Evolutionary conservation across 2,329 filamentous ascomycete species (phyloP).

Genomic region (Alternaria sp.): DNA sequence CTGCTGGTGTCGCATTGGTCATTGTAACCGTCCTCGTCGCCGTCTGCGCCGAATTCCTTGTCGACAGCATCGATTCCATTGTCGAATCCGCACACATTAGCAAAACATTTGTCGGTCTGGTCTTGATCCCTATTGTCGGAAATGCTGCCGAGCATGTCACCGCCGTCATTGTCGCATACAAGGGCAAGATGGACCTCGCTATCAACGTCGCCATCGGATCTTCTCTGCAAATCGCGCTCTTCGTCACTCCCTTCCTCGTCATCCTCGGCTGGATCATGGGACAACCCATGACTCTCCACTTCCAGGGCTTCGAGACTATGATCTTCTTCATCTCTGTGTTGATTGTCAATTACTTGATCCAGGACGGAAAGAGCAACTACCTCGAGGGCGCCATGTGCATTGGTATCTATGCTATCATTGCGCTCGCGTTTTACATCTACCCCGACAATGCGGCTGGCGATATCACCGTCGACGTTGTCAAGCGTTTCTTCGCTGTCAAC

Average conservation of each 20-base stretch:
- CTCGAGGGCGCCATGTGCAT: conserved; percentile 76
- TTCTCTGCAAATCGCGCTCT: conserved; percentile 65
- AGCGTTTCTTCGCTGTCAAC: conserved; percentile 36
- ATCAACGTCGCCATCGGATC: conserved; percentile 65
- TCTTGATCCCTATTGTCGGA: conserved; percentile 66
- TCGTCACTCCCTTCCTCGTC: conserved; percentile 66
- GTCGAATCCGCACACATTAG: conserved; percentile 61
- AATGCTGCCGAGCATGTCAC: conserved; percentile 67
- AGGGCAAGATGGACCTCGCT: conserved; percentile 66
- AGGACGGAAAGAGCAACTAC: conserved; percentile 87
- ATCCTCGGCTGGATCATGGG: conserved; percentile 65
- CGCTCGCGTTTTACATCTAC: conserved; percentile 68
- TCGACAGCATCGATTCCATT: conserved; percentile 64
- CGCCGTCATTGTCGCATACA: conserved; percentile 63
- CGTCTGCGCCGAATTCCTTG: conserved; percentile 63
- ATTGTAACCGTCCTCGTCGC: conserved; percentile 60
- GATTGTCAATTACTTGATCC: conserved; percentile 86
- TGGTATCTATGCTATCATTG: conserved; percentile 66
- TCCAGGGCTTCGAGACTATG: conserved; percentile 88
- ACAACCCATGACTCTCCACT: conserved; percentile 73
- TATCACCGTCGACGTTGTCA: conserved; percentile 38
- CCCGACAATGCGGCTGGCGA: conserved; percentile 60
- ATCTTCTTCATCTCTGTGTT: conserved; percentile 85
- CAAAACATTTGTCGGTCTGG: conserved; percentile 66
- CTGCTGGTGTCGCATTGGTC: conserved; percentile 58